Evolutionary conservation across 345 rosid genomes (phyloP).

Genomic region (Citrus reticulata): DNA sequence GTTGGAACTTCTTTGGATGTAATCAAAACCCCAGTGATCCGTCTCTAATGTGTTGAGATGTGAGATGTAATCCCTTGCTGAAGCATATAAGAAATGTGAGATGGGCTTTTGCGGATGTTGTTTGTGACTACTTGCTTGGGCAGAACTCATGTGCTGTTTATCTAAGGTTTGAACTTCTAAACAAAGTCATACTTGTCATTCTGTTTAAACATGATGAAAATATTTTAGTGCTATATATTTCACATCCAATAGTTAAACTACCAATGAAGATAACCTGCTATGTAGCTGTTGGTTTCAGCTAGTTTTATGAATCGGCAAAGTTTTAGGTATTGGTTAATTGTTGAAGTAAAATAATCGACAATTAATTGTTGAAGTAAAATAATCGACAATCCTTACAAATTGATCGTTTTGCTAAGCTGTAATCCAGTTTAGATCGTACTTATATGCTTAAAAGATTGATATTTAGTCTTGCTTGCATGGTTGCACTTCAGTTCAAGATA

Average conservation of each 20-base stretch:
- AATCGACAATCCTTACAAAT: background rate
- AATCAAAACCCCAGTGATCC: too few relatives aligned
- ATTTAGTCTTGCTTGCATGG: too few relatives aligned
- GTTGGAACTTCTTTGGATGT: too few relatives aligned
- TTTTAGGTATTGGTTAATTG: background rate
- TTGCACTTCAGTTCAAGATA: too few relatives aligned
- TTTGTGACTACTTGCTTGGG: constrained; percentile 82
- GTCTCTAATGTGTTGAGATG: too few relatives aligned
- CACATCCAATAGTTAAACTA: background rate
- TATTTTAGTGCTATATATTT: background rate
- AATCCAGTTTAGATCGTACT: background rate
- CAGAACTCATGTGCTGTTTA: constrained; percentile 81
- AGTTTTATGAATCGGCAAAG: background rate
- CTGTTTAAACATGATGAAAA: background rate
- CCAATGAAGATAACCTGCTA: too few relatives aligned
- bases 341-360: background rate
- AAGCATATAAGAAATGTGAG: constrained; percentile 82
- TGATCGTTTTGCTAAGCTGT: background rate
- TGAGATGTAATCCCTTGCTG: constrained; percentile 65
- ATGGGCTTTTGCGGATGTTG: constrained; percentile 75
- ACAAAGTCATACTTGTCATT: background rate
- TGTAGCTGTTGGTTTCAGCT: background rate
- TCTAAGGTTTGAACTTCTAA: constrained; percentile 53
- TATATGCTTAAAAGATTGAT: background rate
- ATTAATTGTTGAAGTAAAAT: background rate